These are phyloP conservation scores for Taxawa tesnikishii DNA, from an alignment of 2,329 filamentous ascomycete species.

Conservation along the genomic window DNA sequence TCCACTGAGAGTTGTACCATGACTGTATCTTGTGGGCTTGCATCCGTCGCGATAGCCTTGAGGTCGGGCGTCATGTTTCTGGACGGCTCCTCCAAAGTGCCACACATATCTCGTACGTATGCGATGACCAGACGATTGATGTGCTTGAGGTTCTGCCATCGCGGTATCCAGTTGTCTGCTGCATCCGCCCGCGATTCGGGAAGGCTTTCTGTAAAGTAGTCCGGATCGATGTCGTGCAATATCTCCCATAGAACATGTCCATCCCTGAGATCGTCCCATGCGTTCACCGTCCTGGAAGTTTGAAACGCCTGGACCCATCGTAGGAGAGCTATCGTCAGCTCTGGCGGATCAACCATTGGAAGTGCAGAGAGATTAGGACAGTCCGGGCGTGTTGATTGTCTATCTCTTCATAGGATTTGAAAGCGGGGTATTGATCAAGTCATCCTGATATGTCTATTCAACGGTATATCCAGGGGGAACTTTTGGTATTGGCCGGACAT, in stretches of 20 bases:
- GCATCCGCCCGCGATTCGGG: constrained; percentile 30
- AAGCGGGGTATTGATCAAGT: no score
- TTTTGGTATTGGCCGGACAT: no score
- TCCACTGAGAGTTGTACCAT: constrained; percentile 13
- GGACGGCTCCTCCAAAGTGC: constrained; percentile 25
- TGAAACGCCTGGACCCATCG: constrained; percentile 8
- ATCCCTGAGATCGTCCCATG: constrained; percentile 24
- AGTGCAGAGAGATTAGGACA: no score
- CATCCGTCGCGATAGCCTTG: constrained; percentile 35
- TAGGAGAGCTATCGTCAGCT: constrained; percentile 7
- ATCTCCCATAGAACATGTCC: constrained; percentile 36
- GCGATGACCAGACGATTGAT: constrained; percentile 35
- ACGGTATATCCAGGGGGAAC: no score
- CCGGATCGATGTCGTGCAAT: constrained; percentile 31
- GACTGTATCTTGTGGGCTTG: constrained; percentile 22
- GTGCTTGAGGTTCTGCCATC: constrained; percentile 42
- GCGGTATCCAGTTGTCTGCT: constrained; percentile 36
- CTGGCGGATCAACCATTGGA: constrained; percentile 6
- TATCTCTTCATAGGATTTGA: no score
- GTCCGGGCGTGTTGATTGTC: no score
- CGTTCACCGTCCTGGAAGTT: constrained; percentile 3
- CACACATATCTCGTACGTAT: constrained; percentile 35
- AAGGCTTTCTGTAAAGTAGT: constrained; percentile 36
- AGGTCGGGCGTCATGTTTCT: constrained; percentile 31
- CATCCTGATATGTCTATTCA: no score